A percentile compares a stretch with the other conserved stretches of the same genome.
Evolutionary conservation across 1,284 basidiomycete genomes (phyloP).

Genomic region (Lentinula novae-zelandiae): DNA sequence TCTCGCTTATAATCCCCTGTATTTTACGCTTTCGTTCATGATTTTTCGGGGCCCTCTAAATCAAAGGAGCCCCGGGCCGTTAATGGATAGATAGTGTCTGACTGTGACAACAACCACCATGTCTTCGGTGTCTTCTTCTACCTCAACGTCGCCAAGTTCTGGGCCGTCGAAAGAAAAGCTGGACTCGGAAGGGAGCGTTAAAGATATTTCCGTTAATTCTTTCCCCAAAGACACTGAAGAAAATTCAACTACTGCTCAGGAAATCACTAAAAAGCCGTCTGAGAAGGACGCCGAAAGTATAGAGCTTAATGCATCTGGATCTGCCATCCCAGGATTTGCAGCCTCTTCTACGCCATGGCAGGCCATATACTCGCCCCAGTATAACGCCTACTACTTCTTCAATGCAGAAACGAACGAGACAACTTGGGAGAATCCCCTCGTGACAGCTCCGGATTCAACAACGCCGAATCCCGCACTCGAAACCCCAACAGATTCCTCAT

Average conservation of each 20-base stretch:
- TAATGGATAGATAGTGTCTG: neutral
- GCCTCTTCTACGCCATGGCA: conserved; percentile 58
- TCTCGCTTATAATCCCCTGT: conserved; percentile 2
- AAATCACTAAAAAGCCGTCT: conserved; percentile 3
- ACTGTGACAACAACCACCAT: neutral
- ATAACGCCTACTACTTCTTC: conserved; percentile 88
- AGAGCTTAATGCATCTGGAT: neutral
- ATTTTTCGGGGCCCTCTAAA: neutral
- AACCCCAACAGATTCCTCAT: conserved; percentile 22
- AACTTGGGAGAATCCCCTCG: conserved; percentile 84
- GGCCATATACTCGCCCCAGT: conserved; percentile 78
- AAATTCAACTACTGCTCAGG: conserved; percentile 4
- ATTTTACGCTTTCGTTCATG: neutral
- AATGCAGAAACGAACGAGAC: conserved; percentile 78
- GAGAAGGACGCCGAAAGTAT: conserved; percentile 2
- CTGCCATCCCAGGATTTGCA: conserved; percentile 2
- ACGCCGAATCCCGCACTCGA: conserved; percentile 13
- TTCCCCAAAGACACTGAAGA: conserved; percentile 9
- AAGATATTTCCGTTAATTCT: conserved; percentile 2
- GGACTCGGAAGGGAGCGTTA: neutral
- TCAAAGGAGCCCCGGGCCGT: neutral
- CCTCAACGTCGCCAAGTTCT: conserved; percentile 9
- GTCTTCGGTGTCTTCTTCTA: conserved; percentile 5
- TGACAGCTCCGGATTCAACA: conserved; percentile 8
- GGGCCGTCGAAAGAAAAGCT: neutral